phyloP scores from a whole-genome alignment of 208 protist genomes.

The Herpetomonas tarakana region DNA sequence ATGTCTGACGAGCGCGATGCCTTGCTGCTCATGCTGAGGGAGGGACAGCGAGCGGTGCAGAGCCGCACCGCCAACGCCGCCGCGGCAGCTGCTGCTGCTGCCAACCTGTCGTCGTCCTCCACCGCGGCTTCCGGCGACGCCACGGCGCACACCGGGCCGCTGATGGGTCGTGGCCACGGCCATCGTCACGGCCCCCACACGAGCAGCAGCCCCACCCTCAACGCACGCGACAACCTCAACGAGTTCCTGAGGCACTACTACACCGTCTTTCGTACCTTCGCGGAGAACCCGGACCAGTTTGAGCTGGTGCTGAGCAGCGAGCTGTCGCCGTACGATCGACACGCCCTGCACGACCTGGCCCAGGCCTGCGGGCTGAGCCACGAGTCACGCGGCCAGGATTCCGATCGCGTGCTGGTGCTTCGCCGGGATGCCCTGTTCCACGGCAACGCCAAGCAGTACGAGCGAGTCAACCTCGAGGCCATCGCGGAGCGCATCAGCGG shows the following conservation, averaged over 20 bases:
- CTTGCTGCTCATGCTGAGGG: constrained; percentile 31
- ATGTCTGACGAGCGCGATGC: constrained; percentile 13
- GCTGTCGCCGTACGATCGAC: constrained; percentile 66
- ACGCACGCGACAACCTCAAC: constrained; percentile 49
- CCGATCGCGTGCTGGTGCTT: constrained; percentile 59
- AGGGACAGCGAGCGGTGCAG: constrained; percentile 20
- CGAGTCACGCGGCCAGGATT: constrained; percentile 43
- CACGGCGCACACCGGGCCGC: neutral
- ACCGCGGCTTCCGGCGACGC: neutral
- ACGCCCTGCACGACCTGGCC: constrained; percentile 75
- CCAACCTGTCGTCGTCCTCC: neutral
- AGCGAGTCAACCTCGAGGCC: constrained; percentile 49
- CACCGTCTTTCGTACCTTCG: constrained; percentile 64
- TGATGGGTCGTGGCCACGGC: too few relatives aligned
- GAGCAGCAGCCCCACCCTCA: constrained; percentile 12
- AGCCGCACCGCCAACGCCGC: constrained; percentile 23
- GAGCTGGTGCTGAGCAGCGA: constrained; percentile 63
- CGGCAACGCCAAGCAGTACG: constrained; percentile 46
- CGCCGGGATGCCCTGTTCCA: constrained; percentile 87
- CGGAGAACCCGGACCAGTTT: constrained; percentile 71
- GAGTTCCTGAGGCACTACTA: constrained; percentile 76
- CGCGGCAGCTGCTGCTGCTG: neutral
- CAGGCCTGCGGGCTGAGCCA: constrained; percentile 87
- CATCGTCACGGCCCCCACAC: neutral
- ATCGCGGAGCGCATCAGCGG: constrained; percentile 35